These are phyloP conservation scores for Clarireedia homoeocarpa DNA, from an alignment of 2,329 filamentous ascomycete species.

Conservation along the genomic window DNA sequence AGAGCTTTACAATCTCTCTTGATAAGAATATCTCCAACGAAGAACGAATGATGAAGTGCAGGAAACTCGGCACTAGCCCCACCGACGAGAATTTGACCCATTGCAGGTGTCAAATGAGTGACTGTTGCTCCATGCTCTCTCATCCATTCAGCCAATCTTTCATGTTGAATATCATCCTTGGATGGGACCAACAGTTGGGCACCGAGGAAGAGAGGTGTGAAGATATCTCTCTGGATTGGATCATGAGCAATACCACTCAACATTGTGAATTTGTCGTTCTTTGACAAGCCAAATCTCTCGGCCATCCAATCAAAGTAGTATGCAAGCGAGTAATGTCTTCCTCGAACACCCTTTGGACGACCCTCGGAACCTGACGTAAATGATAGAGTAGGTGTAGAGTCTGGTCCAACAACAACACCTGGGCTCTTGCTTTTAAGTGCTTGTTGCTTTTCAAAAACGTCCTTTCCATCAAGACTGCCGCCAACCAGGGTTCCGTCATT, in stretches of 20 bases:
- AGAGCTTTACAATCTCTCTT: constrained; percentile 72
- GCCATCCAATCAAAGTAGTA: constrained; percentile 95
- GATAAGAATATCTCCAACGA: constrained; percentile 84
- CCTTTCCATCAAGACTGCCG: constrained; percentile 55
- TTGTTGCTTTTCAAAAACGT: constrained; percentile 52
- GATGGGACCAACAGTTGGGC: constrained; percentile 72
- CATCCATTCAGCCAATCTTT: constrained; percentile 86
- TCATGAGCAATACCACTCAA: constrained; percentile 79
- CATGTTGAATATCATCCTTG: constrained; percentile 77
- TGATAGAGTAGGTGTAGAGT: constrained; percentile 68
- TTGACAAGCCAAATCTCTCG: constrained; percentile 65
- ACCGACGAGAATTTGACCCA: constrained; percentile 92
- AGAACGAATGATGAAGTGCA: constrained; percentile 71
- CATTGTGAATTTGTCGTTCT: constrained; percentile 71
- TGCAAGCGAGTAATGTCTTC: constrained; percentile 77
- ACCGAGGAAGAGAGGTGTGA: constrained; percentile 83
- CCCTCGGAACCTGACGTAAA: constrained; percentile 74
- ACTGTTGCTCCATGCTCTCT: constrained; percentile 64
- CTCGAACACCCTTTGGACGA: constrained; percentile 77
- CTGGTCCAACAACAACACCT: constrained; percentile 74
- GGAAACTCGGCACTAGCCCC: constrained; percentile 73
- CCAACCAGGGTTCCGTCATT: constrained; percentile 68
- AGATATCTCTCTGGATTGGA: constrained; percentile 66
- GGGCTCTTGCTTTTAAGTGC: constrained; percentile 49
- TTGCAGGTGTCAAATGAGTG: constrained; percentile 87